These are phyloP conservation scores for Ustilago shanxiensis DNA, from an alignment of 1,284 basidiomycete species.

Conservation along the genomic window DNA sequence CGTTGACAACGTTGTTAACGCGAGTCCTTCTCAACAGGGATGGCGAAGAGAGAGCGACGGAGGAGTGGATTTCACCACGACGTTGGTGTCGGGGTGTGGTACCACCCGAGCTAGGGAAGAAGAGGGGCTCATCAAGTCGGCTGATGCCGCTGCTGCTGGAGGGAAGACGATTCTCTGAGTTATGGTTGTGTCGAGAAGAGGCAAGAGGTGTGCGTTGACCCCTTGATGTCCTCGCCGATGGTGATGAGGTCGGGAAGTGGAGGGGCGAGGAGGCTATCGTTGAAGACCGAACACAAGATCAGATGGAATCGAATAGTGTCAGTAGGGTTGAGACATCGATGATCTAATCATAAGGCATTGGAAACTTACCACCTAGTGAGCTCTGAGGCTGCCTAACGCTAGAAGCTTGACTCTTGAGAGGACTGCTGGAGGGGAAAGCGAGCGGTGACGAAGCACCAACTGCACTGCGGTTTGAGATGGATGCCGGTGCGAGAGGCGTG, in stretches of 20 bases:
- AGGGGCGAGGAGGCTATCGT: conserved; percentile 57
- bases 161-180: conserved; percentile 45
- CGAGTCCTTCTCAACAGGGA: conserved; percentile 34
- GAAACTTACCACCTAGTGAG: conserved; percentile 44
- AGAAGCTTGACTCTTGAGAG: conserved; percentile 52
- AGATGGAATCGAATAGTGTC: background rate
- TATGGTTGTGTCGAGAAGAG: conserved; percentile 31
- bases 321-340: background rate
- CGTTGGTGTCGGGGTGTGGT: conserved; percentile 62
- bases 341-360: background rate
- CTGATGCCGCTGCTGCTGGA: conserved; percentile 53
- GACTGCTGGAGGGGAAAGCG: conserved; percentile 65
- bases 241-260: conserved; percentile 65
- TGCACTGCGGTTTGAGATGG: conserved; percentile 35
- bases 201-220: conserved; percentile 45
- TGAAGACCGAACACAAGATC: background rate
- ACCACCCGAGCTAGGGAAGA: conserved; percentile 66
- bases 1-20: conserved; percentile 20
- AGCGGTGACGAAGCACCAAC: conserved; percentile 57
- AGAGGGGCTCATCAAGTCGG: conserved; percentile 61
- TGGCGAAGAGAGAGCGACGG: conserved; percentile 58
- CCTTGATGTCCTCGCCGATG: conserved; percentile 52
- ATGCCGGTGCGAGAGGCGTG: conserved; percentile 46
- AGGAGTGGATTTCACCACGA: conserved; percentile 67
- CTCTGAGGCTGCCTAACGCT: conserved; percentile 28